Base-by-base conservation (phyloP, 441 rosid species). In the Raphanus hybrid region DNA sequence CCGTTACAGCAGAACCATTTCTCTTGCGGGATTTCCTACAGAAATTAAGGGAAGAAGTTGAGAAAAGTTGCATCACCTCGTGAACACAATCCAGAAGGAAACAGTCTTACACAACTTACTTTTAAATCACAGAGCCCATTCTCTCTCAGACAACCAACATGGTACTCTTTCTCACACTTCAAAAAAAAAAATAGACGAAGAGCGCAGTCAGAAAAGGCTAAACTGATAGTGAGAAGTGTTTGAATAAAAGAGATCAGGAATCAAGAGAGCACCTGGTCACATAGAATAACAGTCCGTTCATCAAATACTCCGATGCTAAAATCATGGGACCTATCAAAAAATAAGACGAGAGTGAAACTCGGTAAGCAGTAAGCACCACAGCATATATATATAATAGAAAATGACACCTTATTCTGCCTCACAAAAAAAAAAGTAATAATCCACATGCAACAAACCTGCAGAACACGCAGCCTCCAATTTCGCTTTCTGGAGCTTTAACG, bases 121-220 rank as follows among this genome's bases (percentile, higher is more conserved):
- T 88, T 94, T 69, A 96, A 84, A 85, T 93, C 91, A 64, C 98
- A 89, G 0, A 83, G 78, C 69, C 89, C 91, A 73, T 79, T 86
- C 58, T 87, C 85, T 74, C 94, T 85, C 87, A 96, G 78, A 85
- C 99, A 96, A 61, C 98, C 98, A 73, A 96, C 98, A 81, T 96
- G 99, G 84, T 85, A 92, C 85, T 96, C 99, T 84, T 90, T 90
- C 86, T 96, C 99, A 78, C 99, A 95, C 98, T 95, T 74, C 50
- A 14, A 37, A 77, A 82, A 54, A 34, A 37, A 81, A 23, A 0
- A 23, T 23, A 23, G 10, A 65, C 18, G 20, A 69, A 67, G 45
- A 71, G 41, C 3, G 39, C 50, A 37, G 61, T 75, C 55, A 80
- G 57, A 64, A 62, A 67, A 55, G 23, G 20, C 67, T 48, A 35